phyloP scores from a whole-genome alignment of 2,329 filamentous ascomycete genomes.

The Zasmidium angulare region DNA sequence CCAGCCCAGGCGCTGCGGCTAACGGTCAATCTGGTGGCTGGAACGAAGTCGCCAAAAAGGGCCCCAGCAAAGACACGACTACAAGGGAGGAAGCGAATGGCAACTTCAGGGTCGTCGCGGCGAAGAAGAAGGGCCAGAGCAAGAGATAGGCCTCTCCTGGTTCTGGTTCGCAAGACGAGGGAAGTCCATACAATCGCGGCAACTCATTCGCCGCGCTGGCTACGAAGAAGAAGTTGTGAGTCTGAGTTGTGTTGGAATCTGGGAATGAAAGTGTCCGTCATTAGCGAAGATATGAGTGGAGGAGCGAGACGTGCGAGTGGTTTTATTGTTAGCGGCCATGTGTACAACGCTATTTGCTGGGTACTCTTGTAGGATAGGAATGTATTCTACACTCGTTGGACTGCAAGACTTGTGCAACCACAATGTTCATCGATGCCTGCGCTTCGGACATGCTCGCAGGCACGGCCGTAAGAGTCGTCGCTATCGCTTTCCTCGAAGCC shows the following conservation, averaged over 20 bases:
- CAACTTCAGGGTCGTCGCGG: conserved; percentile 85
- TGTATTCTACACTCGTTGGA: not conserved
- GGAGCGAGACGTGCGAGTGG: not conserved
- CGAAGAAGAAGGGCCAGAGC: conserved; percentile 77
- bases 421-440: not conserved
- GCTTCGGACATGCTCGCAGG: not conserved
- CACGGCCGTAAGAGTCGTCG: not conserved
- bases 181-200: not conserved
- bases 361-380: not conserved
- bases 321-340: not conserved
- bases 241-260: too few species aligned
- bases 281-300: not conserved
- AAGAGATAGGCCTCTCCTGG: conserved; percentile 13
- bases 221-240: not conserved
- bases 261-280: too few species aligned
- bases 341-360: not conserved
- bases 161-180: not conserved
- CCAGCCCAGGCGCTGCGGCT: conserved; percentile 43
- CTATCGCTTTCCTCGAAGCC: not conserved
- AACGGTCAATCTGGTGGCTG: conserved; percentile 65
- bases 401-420: not conserved
- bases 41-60: conserved; percentile 98
- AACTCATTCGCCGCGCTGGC: not conserved
- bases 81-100: conserved; percentile 52
- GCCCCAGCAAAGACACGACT: conserved; percentile 43